Percentiles rank a stretch among this genome's conserved stretches.
phyloP scores from a whole-genome alignment of 208 protist species.

The Trypanosoma cruzi region DNA sequence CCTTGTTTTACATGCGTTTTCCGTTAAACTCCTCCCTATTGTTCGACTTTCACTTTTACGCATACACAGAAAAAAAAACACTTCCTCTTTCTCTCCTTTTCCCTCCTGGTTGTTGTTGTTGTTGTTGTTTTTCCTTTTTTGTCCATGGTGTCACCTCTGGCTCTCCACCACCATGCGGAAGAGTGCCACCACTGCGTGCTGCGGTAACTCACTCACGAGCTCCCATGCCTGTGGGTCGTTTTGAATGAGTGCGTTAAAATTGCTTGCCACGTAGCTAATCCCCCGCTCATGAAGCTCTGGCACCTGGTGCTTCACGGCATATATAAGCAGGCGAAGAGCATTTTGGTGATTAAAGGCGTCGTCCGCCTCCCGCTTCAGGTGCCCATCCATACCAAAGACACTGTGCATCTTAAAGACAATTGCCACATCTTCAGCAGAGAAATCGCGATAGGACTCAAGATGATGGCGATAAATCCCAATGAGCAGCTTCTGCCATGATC shows the following conservation, averaged over 20 bases:
- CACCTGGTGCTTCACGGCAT: slow-evolving; percentile 83
- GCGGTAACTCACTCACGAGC: slow-evolving; percentile 79
- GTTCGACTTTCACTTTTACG: too few species aligned
- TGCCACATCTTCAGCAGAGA: slow-evolving; percentile 83
- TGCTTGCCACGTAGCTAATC: slow-evolving; percentile 64
- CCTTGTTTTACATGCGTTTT: too few species aligned
- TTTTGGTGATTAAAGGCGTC: slow-evolving; percentile 72
- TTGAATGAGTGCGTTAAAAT: slow-evolving; percentile 66
- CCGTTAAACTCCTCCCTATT: too few species aligned
- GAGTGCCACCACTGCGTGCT: slow-evolving; percentile 69
- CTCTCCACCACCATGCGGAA: slow-evolving; percentile 82
- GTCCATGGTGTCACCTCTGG: slow-evolving; percentile 5
- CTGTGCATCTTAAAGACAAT: slow-evolving; percentile 87
- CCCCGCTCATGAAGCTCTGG: slow-evolving; percentile 79
- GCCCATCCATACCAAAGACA: slow-evolving; percentile 82
- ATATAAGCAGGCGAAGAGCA: slow-evolving; percentile 81
- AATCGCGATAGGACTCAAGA: slow-evolving; percentile 63
- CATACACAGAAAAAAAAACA: too few species aligned
- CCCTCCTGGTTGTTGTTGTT: background rate
- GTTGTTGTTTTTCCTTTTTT: slow-evolving; percentile 1
- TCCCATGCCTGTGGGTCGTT: slow-evolving; percentile 86
- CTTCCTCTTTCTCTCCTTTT: background rate
- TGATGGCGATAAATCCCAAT: slow-evolving; percentile 77
- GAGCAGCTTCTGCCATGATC: slow-evolving; percentile 83
- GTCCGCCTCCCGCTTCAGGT: slow-evolving; percentile 83